These are phyloP conservation scores for Lachancea waltii DNA, from an alignment of 805 yeast species.

Conservation along the genomic window DNA sequence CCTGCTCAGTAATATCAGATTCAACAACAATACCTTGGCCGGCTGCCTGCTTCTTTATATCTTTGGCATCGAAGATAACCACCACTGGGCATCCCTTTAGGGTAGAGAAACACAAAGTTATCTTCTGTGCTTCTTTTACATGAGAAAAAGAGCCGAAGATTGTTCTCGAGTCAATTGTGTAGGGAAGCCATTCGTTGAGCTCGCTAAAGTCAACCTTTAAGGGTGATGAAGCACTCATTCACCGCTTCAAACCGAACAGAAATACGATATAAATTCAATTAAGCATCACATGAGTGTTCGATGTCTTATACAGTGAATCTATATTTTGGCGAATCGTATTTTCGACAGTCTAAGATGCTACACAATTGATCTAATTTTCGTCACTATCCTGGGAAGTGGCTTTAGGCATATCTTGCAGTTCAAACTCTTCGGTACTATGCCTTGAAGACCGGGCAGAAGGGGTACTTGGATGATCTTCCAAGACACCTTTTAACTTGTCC, in stretches of 20 bases:
- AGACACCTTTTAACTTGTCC: slow-evolving; percentile 50
- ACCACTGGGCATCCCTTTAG: slow-evolving; percentile 1
- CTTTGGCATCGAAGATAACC: slow-evolving; percentile 1
- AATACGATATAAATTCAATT: too few species aligned
- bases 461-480: slow-evolving; percentile 43
- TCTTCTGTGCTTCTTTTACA: neutral
- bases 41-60: slow-evolving; percentile 5
- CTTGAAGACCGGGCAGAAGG: neutral
- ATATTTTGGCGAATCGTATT: too few species aligned
- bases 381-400: neutral
- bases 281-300: too few species aligned
- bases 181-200: neutral
- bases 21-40: slow-evolving; percentile 4
- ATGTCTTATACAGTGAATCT: too few species aligned
- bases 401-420: slow-evolving; percentile 25
- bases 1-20: neutral
- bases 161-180: neutral
- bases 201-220: neutral
- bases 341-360: too few species aligned
- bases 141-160: slow-evolving; percentile 1
- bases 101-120: slow-evolving; percentile 2
- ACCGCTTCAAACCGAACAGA: too few species aligned
- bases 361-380: neutral
- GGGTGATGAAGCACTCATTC: too few species aligned
- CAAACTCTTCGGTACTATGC: slow-evolving; percentile 22